Evolutionary conservation across 345 rosid genomes (phyloP).

Genomic region (Salix dunnii): DNA sequence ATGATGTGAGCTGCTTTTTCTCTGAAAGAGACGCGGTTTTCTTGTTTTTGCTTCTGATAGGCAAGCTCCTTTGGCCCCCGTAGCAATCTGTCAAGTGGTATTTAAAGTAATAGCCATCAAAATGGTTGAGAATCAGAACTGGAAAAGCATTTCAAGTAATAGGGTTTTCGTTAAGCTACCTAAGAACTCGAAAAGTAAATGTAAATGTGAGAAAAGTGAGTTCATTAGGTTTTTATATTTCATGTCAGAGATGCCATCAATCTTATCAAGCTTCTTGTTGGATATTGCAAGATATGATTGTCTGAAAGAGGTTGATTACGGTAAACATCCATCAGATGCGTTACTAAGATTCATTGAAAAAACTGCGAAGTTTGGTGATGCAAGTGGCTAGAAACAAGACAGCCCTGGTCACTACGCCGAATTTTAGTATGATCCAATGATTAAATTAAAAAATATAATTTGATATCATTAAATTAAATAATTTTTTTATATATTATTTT

Average conservation of each 20-base stretch:
- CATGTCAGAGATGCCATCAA: not conserved
- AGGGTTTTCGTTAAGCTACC: not conserved
- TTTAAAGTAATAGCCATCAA: not conserved
- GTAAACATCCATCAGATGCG: not conserved
- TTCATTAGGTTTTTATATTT: slow-evolving; percentile 11
- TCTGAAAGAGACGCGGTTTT: not conserved
- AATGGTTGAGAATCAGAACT: not conserved
- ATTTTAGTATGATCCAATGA: too few relatives aligned
- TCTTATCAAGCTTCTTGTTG: not conserved
- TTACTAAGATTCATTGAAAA: not conserved
- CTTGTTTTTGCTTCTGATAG: not conserved
- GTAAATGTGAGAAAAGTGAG: slow-evolving; percentile 24
- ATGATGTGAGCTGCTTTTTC: not conserved
- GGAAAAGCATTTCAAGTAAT: not conserved
- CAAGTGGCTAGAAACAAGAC: too few relatives aligned
- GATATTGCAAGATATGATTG: not conserved
- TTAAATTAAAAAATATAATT: too few relatives aligned
- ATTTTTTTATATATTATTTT: too few relatives aligned
- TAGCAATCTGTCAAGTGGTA: not conserved
- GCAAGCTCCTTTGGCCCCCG: slow-evolving; percentile 1
- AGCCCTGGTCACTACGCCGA: too few relatives aligned
- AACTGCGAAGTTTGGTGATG: not conserved
- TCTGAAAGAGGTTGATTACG: not conserved
- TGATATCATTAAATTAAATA: too few relatives aligned
- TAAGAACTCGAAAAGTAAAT: slow-evolving; percentile 20